Conservation (phyloP, 2,329 filamentous ascomycete species). For the Fusarium sp. region DNA sequence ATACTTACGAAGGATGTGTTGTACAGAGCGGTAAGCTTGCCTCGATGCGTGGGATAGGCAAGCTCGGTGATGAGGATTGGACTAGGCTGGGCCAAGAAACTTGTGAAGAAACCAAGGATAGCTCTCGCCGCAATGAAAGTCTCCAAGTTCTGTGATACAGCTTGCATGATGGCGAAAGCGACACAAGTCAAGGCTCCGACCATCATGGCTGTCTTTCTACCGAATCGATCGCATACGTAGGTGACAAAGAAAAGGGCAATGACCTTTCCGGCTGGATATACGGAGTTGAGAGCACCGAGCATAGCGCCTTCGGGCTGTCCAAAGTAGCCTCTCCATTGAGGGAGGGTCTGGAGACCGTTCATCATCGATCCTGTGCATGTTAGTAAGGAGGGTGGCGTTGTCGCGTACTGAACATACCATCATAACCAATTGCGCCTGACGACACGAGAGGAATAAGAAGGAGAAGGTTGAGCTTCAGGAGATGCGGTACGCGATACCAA, state of each 20-base stretch:
- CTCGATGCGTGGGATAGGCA: slow-evolving; percentile 49
- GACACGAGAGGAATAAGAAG: slow-evolving; percentile 56
- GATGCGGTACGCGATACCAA: slow-evolving; percentile 56
- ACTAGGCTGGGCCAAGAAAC: slow-evolving; percentile 46
- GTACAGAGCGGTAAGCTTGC: slow-evolving; percentile 48
- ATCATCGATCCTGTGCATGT: slow-evolving; percentile 50
- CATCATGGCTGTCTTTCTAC: slow-evolving; percentile 52
- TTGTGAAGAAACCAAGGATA: slow-evolving; percentile 48
- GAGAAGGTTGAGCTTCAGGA: slow-evolving; percentile 56
- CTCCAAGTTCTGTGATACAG: slow-evolving; percentile 37
- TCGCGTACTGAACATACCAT: slow-evolving; percentile 45
- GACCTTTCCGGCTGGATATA: slow-evolving; percentile 53
- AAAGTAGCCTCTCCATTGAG: slow-evolving; percentile 55
- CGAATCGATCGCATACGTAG: slow-evolving; percentile 52
- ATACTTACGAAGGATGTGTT: slow-evolving; percentile 45
- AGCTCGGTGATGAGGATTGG: slow-evolving; percentile 50
- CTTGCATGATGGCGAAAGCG: slow-evolving; percentile 48
- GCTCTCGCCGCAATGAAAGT: slow-evolving; percentile 47
- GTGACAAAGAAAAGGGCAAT: slow-evolving; percentile 51
- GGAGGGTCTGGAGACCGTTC: slow-evolving; percentile 57
- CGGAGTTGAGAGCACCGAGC: slow-evolving; percentile 52
- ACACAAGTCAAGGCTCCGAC: slow-evolving; percentile 48
- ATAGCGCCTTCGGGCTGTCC: slow-evolving; percentile 49
- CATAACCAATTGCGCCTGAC: slow-evolving; percentile 56
- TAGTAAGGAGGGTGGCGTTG: neutral